Evolutionary conservation across 352 stramenopile genomes (phyloP), one percentile per base, ranked within the genome.

Genomic region (Globisporangium parvum): DNA sequence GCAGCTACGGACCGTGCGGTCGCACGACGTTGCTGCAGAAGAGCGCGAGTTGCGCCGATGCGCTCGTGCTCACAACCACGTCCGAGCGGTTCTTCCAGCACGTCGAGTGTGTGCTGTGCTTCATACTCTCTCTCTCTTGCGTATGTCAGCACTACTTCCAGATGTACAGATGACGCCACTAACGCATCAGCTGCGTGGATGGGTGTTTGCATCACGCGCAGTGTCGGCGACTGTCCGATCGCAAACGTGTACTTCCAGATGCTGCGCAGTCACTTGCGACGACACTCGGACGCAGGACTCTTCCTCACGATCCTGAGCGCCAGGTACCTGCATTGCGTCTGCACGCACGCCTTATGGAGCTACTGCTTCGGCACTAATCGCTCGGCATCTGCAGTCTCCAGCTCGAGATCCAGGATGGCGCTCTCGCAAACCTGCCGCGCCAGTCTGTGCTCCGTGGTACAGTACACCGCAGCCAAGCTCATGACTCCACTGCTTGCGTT

Each of bases 171-270:
- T 17, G 0, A n/a, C n/a, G n/a, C n/a, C 42, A 24, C 42, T 47
- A 9, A 47, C 42, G 10, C 42, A 47, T 8, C 3, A 12, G 9
- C 20, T 12, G 1, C 23, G 28, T 20, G 17, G 12, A 2, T 44
- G 4, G 20, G 39, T 44, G 14, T n/a, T 44, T 9, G 39, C 39
- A 37, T 37, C 31, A 23, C 21, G 4, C 56, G 39, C 31, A 81
- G 72, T 21, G 26, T 75, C 31, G 68, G 63, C 26, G 62, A 77
- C 42, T 88, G 77, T 18, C 70, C 77, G 23, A 63, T 85, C 9
- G 65, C 75, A 18, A 83, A 80, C 45, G 65, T 73, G n/a, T 80
- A 78, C 53, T 57, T 77, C 6, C 77, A 86, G 42, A 77, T 88
- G 12, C 65, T 88, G 6, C 70, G 75, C 53, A 82, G 67, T 64